A percentile compares a stretch with the other conserved stretches of the same genome.
Conservation (phyloP, 306 rosid genomes). For the Cicer pinnatifidum region DNA sequence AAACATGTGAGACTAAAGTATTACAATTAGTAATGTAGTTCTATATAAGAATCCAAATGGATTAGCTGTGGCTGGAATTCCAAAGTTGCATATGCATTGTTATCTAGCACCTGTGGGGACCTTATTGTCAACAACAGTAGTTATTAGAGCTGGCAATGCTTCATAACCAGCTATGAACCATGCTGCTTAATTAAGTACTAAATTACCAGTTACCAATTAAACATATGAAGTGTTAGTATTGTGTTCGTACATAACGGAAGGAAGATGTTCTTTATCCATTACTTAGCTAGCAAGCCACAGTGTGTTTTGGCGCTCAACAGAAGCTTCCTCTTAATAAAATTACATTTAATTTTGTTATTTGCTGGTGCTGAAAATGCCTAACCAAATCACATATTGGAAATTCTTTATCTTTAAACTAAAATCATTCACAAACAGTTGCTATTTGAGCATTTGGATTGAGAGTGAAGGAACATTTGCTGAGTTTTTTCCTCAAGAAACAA, state of each 20-base stretch:
- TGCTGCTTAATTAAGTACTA: slow-evolving; percentile 38
- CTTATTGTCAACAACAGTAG: slow-evolving; percentile 36
- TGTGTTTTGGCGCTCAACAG: slow-evolving; percentile 19
- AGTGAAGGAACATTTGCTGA: background rate
- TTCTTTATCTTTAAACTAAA: slow-evolving; percentile 1
- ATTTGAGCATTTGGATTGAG: slow-evolving; percentile 44
- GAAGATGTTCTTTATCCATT: slow-evolving; percentile 31
- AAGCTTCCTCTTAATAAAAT: slow-evolving; percentile 41
- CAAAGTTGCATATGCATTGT: slow-evolving; percentile 16
- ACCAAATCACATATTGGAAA: slow-evolving; percentile 26
- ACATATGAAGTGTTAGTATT: slow-evolving; percentile 15
- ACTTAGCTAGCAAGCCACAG: slow-evolving; percentile 36
- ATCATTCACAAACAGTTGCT: background rate
- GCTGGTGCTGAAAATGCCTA: slow-evolving; percentile 7
- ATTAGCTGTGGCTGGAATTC: slow-evolving; percentile 30
- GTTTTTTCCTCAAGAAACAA: slow-evolving; percentile 46
- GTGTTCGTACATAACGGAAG: slow-evolving; percentile 42
- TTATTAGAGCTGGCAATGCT: slow-evolving; percentile 41
- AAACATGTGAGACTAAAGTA: too few relatives aligned
- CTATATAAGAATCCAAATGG: background rate
- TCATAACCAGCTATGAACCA: slow-evolving; percentile 44
- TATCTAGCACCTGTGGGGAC: slow-evolving; percentile 22
- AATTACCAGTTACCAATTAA: slow-evolving; percentile 39
- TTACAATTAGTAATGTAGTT: too few relatives aligned
- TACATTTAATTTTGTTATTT: slow-evolving; percentile 38